Evolutionary conservation across 768 basidiomycete genomes (phyloP).

Genomic region (Russula brevipes): DNA sequence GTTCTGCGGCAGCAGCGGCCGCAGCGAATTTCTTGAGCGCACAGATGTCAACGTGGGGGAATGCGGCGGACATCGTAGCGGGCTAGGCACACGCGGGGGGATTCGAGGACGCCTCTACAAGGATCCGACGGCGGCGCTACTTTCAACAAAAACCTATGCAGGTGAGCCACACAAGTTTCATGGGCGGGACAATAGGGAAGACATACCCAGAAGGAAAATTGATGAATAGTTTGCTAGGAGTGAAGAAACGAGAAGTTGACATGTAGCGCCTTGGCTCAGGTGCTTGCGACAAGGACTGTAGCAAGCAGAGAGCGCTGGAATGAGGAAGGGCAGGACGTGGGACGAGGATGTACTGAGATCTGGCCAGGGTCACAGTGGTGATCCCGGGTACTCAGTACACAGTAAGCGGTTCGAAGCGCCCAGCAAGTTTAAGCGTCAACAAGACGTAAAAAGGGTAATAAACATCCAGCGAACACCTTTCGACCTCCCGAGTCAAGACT

Average conservation of each 20-base stretch:
- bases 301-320: not conserved
- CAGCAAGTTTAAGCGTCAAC: not conserved
- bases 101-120: not conserved
- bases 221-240: not conserved
- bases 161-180: not conserved
- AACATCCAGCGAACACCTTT: not conserved
- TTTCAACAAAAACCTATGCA: not conserved
- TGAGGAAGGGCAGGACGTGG: not conserved
- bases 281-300: not conserved
- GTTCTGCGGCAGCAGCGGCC: constrained; percentile 28
- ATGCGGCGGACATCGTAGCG: constrained; percentile 24
- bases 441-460: constrained; percentile 19
- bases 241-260: not conserved
- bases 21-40: constrained; percentile 30
- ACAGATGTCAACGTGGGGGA: constrained; percentile 31
- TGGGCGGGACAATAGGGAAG: not conserved
- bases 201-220: not conserved
- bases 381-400: not conserved
- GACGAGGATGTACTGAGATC: not conserved
- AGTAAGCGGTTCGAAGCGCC: constrained; percentile 3
- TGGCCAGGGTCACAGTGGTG: not conserved
- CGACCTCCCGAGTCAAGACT: not conserved
- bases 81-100: not conserved
- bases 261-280: constrained; percentile 3
- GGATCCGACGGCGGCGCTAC: not conserved